A percentile compares a stretch with the other conserved stretches of the same genome.
Conservation (phyloP, 352 stramenopile species). For the Phytophthora boehmeriae region DNA sequence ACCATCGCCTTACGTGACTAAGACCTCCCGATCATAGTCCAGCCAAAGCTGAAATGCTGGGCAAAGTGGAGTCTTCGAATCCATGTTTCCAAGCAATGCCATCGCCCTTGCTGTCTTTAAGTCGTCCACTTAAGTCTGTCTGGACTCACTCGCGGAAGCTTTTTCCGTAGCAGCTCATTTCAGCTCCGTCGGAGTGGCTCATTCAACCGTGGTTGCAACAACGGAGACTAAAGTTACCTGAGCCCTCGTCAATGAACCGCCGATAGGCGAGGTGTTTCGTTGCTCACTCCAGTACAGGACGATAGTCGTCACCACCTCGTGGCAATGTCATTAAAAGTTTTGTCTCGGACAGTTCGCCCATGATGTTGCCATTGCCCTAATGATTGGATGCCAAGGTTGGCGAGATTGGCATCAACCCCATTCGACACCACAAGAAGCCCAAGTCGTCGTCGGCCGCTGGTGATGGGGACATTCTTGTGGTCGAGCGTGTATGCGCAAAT, state of each 20-base stretch:
- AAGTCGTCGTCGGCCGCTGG: no score
- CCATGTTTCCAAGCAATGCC: conserved; percentile 29
- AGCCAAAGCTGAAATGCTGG: conserved; percentile 27
- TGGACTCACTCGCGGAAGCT: conserved; percentile 18
- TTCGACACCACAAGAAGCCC: no score
- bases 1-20: conserved; percentile 20
- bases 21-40: conserved; percentile 35
- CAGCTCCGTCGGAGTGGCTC: conserved; percentile 12
- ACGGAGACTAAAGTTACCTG: conserved; percentile 27
- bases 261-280: background rate
- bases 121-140: conserved; percentile 28
- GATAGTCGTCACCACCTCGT: conserved; percentile 14
- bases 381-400: no score
- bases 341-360: background rate
- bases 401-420: no score
- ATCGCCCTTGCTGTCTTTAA: conserved; percentile 28
- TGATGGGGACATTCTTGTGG: conserved; percentile 19
- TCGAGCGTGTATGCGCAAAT: conserved; percentile 13
- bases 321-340: background rate
- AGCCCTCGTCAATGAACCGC: conserved; percentile 14
- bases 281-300: background rate
- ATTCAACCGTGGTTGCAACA: conserved; percentile 8
- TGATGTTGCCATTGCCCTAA: background rate
- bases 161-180: conserved; percentile 18
- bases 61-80: conserved; percentile 21